phyloP scores from a whole-genome alignment of 371 early-diverging fungal species.

The Mortierella sp. region DNA sequence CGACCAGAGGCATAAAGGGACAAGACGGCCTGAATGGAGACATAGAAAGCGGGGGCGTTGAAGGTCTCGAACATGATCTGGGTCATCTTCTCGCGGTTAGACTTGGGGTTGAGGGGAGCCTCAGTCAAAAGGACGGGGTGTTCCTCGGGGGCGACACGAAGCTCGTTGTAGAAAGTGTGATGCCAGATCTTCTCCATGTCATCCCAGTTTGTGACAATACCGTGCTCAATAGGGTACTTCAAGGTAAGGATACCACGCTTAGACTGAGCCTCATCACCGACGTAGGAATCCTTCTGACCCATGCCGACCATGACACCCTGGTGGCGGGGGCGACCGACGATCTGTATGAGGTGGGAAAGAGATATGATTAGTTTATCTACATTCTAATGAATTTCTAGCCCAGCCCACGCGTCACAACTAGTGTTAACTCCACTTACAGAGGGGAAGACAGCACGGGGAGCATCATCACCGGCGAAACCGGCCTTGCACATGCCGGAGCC shows the following conservation, averaged over 20 bases:
- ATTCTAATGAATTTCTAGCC: background rate
- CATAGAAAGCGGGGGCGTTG: conserved; percentile 96
- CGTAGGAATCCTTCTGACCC: conserved; percentile 93
- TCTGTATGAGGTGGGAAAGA: conserved; percentile 32
- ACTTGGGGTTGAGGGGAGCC: conserved; percentile 93
- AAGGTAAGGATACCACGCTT: conserved; percentile 92
- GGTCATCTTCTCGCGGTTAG: conserved; percentile 91
- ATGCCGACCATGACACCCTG: conserved; percentile 97
- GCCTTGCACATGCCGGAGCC: conserved; percentile 98
- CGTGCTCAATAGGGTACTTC: conserved; percentile 96
- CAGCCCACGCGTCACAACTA: background rate
- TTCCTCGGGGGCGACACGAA: conserved; percentile 94
- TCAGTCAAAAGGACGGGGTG: conserved; percentile 98
- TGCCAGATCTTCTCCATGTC: conserved; percentile 99
- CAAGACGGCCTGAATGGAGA: conserved; percentile 96
- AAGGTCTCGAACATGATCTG: conserved; percentile 98
- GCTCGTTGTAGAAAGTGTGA: conserved; percentile 93
- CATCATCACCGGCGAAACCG: conserved; percentile 72
- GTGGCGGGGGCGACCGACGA: conserved; percentile 96
- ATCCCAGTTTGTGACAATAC: conserved; percentile 96
- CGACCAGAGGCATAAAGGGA: conserved; percentile 93
- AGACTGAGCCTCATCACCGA: conserved; percentile 95
- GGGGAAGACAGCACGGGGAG: conserved; percentile 89
- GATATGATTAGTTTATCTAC: background rate
- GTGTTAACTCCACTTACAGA: conserved; percentile 59